Base-by-base conservation (phyloP, 2,329 filamentous ascomycete genomes). In the Trichoderma sp. region DNA sequence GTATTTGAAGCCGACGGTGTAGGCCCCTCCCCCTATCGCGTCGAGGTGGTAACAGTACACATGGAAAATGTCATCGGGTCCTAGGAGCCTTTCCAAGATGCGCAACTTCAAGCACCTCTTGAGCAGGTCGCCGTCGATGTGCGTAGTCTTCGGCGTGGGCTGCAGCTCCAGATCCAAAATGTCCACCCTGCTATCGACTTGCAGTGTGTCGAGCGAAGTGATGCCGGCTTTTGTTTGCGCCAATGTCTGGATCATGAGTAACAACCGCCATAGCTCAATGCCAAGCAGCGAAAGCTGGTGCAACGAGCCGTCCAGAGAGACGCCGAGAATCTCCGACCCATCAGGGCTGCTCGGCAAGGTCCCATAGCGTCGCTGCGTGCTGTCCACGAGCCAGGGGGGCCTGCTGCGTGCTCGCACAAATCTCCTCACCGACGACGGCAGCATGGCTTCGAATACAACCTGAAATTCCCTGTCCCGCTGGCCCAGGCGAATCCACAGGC, bases 211-310 rank as follows among this genome's bases (percentile, higher is more conserved):
- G 26, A 30, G 54, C 5, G 85, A 82, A 65, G 81, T 86, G 14
- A 87, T 75, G 3, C 72, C 68, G 7, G 74, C 71, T 28, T 81
- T 83, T 28, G 76, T 74, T 54, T 82, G 74, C 30, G 85, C 87
- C 55, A 96, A 74, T 66, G 90, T 89, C 72, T 96, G 89, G 1
- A 97, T 73, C 68, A 94, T 87, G 65, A 84, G 83, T 5, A 98
- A 80, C 4, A 96, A 80, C 7, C 83, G 82, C 85, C 89, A 90
- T 7, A 88, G 83, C 2, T 84, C 76, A 19, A 83, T 71, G 10
- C 82, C 79, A 0, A 98, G 77, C 15, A 93, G 77, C 1, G 84
- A 84, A 70, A 97, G 89, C 64, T 90, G 85, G 67, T 86, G 85
- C 26, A 93, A 71, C 0, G 88, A 86, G 1, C 91, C 91, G 71